Evolutionary conservation across 2,329 filamentous ascomycete species (phyloP).

Genomic region (Cercospora beticola): DNA sequence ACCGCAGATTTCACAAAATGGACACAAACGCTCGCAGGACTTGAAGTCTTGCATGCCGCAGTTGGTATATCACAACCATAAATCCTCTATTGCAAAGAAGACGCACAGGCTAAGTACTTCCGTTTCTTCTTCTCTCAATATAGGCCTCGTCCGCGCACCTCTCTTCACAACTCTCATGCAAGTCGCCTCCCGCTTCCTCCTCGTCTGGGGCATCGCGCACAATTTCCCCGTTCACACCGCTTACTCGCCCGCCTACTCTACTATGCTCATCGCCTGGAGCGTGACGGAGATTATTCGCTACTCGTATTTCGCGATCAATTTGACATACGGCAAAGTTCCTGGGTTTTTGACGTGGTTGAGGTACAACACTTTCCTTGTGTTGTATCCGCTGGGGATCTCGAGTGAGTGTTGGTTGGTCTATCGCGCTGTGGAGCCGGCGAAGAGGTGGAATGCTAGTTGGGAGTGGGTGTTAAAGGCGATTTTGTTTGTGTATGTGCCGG

Average conservation of each 20-base stretch:
- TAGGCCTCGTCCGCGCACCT: constrained; percentile 82
- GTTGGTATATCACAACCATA: constrained; percentile 57
- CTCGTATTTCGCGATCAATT: constrained; percentile 78
- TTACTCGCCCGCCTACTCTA: constrained; percentile 62
- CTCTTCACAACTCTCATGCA: constrained; percentile 86
- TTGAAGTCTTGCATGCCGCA: constrained; percentile 82
- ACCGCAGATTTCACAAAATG: constrained; percentile 69
- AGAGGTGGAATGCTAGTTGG: constrained; percentile 51
- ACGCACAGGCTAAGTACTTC: constrained; percentile 16
- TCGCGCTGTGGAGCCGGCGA: constrained; percentile 61
- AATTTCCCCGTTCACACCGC: constrained; percentile 66
- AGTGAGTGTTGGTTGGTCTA: constrained; percentile 84
- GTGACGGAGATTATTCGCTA: constrained; percentile 92
- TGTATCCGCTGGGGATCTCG: constrained; percentile 88
- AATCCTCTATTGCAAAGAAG: background rate
- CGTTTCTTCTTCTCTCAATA: background rate
- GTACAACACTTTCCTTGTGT: constrained; percentile 86
- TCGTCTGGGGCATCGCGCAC: constrained; percentile 82
- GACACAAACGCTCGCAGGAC: constrained; percentile 78
- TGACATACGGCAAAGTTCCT: constrained; percentile 59
- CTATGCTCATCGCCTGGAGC: constrained; percentile 84
- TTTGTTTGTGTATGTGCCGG: constrained; percentile 75
- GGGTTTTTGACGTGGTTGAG: constrained; percentile 72
- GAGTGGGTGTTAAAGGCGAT: constrained; percentile 64
- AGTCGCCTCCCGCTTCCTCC: constrained; percentile 79